Evolutionary conservation across 2,329 filamentous ascomycete species (phyloP).

Genomic region (Colletotrichum gigasporum): DNA sequence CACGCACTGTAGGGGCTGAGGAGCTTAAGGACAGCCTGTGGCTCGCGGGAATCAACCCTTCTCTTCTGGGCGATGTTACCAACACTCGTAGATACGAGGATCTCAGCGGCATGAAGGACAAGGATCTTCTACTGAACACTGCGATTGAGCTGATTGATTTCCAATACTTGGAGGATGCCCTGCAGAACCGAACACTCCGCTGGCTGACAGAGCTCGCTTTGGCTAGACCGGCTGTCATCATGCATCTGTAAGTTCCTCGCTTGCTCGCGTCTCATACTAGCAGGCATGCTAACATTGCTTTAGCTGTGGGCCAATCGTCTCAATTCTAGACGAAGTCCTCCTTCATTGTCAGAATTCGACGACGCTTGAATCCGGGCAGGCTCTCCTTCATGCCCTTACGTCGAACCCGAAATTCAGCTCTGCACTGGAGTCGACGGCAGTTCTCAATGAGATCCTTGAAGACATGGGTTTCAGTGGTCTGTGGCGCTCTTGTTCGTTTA

Average conservation of each 20-base stretch:
- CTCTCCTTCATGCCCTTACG: constrained; percentile 66
- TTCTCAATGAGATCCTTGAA: constrained; percentile 63
- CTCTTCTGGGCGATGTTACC: constrained; percentile 49
- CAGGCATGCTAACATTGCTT: constrained; percentile 33
- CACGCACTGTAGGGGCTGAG: constrained; percentile 64
- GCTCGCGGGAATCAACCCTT: constrained; percentile 63
- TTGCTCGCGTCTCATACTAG: background rate
- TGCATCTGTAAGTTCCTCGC: constrained; percentile 62
- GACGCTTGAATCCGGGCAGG: constrained; percentile 69
- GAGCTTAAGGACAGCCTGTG: constrained; percentile 71
- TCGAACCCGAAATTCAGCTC: constrained; percentile 61
- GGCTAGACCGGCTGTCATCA: constrained; percentile 63
- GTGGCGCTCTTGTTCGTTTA: constrained; percentile 66
- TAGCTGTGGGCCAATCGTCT: constrained; percentile 65
- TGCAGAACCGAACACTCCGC: constrained; percentile 66
- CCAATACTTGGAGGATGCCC: constrained; percentile 68
- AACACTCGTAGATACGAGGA: constrained; percentile 54
- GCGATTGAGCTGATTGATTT: constrained; percentile 75
- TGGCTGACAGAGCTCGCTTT: constrained; percentile 69
- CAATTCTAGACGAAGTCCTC: constrained; percentile 69
- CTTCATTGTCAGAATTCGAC: constrained; percentile 69
- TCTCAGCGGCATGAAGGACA: constrained; percentile 61
- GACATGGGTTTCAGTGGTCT: constrained; percentile 72
- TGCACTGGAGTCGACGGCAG: constrained; percentile 56
- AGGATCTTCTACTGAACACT: constrained; percentile 69